Conservation (phyloP, 805 yeast species). For the Ogataea ganodermae region DNA sequence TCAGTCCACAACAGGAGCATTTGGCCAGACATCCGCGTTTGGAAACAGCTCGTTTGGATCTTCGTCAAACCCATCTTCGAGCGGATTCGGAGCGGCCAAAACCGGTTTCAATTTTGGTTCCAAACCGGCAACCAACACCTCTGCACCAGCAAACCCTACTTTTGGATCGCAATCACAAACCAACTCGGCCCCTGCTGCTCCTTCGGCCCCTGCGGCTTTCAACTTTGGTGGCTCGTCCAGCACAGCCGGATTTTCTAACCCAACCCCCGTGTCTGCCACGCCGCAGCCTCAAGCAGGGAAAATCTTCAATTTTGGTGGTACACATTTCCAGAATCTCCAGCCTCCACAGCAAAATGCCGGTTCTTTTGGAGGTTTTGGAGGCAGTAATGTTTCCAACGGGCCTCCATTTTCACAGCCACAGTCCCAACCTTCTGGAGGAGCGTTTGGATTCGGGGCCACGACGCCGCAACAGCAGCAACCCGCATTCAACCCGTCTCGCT, state of each 20-base stretch:
- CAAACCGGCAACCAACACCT: conserved; percentile 6
- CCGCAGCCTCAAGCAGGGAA: conserved; percentile 20
- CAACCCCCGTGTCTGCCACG: conserved; percentile 7
- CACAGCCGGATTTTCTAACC: conserved; percentile 9
- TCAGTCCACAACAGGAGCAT: conserved; percentile 2
- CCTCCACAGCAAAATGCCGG: conserved; percentile 10
- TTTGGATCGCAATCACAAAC: conserved; percentile 17
- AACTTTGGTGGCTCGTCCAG: background rate
- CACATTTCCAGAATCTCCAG: conserved; percentile 15
- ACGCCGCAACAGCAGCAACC: conserved; percentile 11
- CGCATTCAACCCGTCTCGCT: conserved; percentile 27
- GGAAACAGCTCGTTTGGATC: conserved; percentile 3
- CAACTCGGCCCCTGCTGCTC: conserved; percentile 17
- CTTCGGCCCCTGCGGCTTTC: conserved; percentile 11
- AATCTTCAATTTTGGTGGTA: conserved; percentile 21
- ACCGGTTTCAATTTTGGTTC: conserved; percentile 9
- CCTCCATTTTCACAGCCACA: conserved; percentile 1
- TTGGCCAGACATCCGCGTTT: background rate
- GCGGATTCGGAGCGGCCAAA: conserved; percentile 9
- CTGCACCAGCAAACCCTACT: conserved; percentile 10
- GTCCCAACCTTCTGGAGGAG: conserved; percentile 6
- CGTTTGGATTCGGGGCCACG: conserved; percentile 7
- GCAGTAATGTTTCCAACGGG: background rate
- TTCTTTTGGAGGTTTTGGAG: conserved; percentile 11
- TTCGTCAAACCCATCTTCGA: conserved; percentile 7